phyloP scores from a whole-genome alignment of 495 filamentous ascomycete species.

The Rostrohypoxylon terebratum region DNA sequence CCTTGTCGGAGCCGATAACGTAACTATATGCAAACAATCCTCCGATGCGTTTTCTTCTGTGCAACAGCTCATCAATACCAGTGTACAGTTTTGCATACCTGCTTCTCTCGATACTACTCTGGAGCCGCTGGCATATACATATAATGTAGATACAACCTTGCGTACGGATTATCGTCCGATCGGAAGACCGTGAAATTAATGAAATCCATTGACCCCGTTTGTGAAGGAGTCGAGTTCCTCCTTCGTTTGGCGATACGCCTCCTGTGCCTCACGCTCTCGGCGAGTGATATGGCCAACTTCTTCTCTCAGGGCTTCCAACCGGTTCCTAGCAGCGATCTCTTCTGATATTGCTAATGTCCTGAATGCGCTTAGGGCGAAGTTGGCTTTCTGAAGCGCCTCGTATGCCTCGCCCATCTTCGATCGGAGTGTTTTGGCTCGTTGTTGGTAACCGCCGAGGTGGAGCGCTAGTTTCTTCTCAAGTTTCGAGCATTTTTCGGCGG shows the following conservation, averaged over 20 bases:
- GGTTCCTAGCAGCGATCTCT: constrained; percentile 74
- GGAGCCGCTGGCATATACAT: background rate
- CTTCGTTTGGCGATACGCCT: constrained; percentile 77
- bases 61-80: background rate
- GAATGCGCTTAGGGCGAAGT: constrained; percentile 78
- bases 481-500: constrained; percentile 83
- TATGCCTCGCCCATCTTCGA: constrained; percentile 84
- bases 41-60: background rate
- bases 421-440: constrained; percentile 82
- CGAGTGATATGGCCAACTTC: constrained; percentile 85
- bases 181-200: constrained; percentile 40
- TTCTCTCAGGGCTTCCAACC: constrained; percentile 80
- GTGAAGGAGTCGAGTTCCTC: constrained; percentile 79
- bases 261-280: constrained; percentile 90
- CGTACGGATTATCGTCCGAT: background rate
- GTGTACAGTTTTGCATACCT: background rate
- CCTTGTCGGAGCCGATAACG: background rate
- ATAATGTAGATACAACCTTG: constrained; percentile 37
- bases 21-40: background rate
- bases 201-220: constrained; percentile 55
- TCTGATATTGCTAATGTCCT: constrained; percentile 81
- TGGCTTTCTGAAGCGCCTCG: constrained; percentile 79
- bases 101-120: background rate
- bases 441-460: constrained; percentile 89
- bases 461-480: constrained; percentile 93